Conservation (phyloP, 108 stramenopile genomes). For the Craspedostauros australis region DNA sequence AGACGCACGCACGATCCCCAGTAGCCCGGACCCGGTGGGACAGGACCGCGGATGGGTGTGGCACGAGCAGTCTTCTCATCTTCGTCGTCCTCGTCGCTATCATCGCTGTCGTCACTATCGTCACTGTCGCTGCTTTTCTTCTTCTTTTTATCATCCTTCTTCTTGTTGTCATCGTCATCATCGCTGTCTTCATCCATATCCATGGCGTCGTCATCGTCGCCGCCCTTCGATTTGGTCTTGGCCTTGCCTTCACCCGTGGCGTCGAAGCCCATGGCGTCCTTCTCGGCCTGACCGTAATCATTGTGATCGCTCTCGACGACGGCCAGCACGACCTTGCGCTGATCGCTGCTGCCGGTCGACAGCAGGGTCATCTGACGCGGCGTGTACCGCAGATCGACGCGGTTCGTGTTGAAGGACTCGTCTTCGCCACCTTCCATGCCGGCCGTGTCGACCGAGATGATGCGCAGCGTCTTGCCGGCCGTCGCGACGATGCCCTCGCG, state of each 20-base stretch:
- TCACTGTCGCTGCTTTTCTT: conserved; percentile 52
- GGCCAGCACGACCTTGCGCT: conserved; percentile 69
- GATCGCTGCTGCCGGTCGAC: conserved; percentile 29
- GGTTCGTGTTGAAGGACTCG: conserved; percentile 88
- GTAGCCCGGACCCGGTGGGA: conserved; percentile 69
- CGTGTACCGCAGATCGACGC: conserved; percentile 86
- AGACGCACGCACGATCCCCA: conserved; percentile 97
- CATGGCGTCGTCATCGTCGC: conserved; percentile 54
- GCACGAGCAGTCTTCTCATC: conserved; percentile 56
- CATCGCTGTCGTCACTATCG: conserved; percentile 41
- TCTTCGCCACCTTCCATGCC: conserved; percentile 63
- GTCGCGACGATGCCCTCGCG: conserved; percentile 96
- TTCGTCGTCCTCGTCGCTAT: conserved; percentile 79
- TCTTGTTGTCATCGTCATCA: conserved; percentile 48
- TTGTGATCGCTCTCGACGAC: conserved; percentile 95
- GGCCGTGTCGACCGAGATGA: conserved; percentile 81
- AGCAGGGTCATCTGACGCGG: conserved; percentile 88
- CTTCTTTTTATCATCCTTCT: conserved; percentile 29
- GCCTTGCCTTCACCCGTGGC: conserved; percentile 36
- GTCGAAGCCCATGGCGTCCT: conserved; percentile 74
- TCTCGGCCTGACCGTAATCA: conserved; percentile 78
- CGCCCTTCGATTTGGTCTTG: conserved; percentile 29
- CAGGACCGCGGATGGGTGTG: conserved; percentile 85
- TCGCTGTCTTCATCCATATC: conserved; percentile 75
- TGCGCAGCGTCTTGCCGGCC: conserved; percentile 83